phyloP scores from a whole-genome alignment of 257 asterid genomes.

The Linaria vulgaris region DNA sequence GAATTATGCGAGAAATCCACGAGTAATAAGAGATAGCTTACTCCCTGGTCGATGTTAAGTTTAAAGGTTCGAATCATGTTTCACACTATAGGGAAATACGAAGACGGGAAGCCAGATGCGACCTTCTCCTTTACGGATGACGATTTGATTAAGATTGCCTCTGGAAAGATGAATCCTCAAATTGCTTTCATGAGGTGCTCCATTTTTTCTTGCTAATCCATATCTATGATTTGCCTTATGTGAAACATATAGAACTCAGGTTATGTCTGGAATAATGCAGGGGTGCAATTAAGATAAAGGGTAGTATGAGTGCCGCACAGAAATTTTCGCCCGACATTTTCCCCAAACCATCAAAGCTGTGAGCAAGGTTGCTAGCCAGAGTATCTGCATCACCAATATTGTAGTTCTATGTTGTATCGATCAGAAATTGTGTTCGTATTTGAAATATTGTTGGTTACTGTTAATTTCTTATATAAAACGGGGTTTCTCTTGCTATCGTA shows the following conservation, averaged over 20 bases:
- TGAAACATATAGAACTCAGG: not conserved
- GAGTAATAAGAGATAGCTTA: no score
- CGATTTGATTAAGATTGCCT: constrained; percentile 50
- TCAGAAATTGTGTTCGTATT: constrained; percentile 22
- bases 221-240: not conserved
- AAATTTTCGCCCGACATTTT: constrained; percentile 92
- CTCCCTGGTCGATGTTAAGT: not conserved
- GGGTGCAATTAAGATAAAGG: constrained; percentile 89
- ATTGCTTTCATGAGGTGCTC: constrained; percentile 69
- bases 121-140: constrained; percentile 88
- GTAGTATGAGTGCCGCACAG: constrained; percentile 88
- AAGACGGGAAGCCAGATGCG: constrained; percentile 94
- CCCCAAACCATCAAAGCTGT: constrained; percentile 96
- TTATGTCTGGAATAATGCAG: constrained; percentile 32
- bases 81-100: constrained; percentile 52
- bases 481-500: constrained; percentile 5
- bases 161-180: constrained; percentile 58
- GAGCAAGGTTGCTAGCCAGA: constrained; percentile 32
- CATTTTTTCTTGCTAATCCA: constrained; percentile 18
- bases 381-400: constrained; percentile 6
- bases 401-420: constrained; percentile 20
- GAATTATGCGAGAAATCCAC: no score
- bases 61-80: not conserved
- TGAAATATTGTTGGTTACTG: not conserved
- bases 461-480: not conserved